A percentile compares a stretch with the other conserved stretches of the same genome.
These are phyloP conservation scores for Lasiodiplodia citricola DNA, from an alignment of 2,329 filamentous ascomycete species.

Conservation along the genomic window DNA sequence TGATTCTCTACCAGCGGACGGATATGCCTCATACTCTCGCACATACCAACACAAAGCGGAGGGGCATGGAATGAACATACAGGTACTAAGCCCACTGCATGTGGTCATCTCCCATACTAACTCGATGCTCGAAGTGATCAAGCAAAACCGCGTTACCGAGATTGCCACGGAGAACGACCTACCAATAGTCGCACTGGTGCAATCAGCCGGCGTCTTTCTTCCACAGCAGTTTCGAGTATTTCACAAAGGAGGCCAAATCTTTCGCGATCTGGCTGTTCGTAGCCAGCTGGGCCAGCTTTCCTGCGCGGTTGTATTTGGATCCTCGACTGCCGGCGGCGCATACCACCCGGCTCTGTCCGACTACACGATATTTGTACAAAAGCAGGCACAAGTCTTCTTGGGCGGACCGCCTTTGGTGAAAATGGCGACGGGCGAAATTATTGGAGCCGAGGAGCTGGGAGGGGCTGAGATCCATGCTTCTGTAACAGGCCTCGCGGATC, in stretches of 20 bases:
- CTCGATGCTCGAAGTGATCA: slow-evolving; percentile 37
- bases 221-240: slow-evolving; percentile 55
- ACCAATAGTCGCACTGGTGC: slow-evolving; percentile 47
- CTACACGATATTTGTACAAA: slow-evolving; percentile 51
- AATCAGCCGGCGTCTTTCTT: slow-evolving; percentile 51
- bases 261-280: slow-evolving; percentile 40
- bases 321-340: slow-evolving; percentile 51
- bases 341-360: slow-evolving; percentile 51
- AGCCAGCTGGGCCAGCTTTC: slow-evolving; percentile 46
- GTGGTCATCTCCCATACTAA: background rate
- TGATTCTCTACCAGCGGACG: slow-evolving; percentile 35
- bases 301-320: slow-evolving; percentile 53
- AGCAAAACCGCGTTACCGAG: slow-evolving; percentile 46
- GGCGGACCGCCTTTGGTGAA: slow-evolving; percentile 54
- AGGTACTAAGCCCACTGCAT: background rate
- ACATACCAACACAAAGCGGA: slow-evolving; percentile 51
- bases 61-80: slow-evolving; percentile 50
- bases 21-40: slow-evolving; percentile 47
- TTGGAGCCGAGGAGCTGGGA: slow-evolving; percentile 50
- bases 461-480: slow-evolving; percentile 50
- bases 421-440: slow-evolving; percentile 53
- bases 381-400: slow-evolving; percentile 53
- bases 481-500: slow-evolving; percentile 51
- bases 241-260: slow-evolving; percentile 50
- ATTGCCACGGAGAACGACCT: slow-evolving; percentile 49